These are phyloP conservation scores for Galeopsis tetrahit DNA, from an alignment of 257 asterid genomes.

Conservation along the genomic window DNA sequence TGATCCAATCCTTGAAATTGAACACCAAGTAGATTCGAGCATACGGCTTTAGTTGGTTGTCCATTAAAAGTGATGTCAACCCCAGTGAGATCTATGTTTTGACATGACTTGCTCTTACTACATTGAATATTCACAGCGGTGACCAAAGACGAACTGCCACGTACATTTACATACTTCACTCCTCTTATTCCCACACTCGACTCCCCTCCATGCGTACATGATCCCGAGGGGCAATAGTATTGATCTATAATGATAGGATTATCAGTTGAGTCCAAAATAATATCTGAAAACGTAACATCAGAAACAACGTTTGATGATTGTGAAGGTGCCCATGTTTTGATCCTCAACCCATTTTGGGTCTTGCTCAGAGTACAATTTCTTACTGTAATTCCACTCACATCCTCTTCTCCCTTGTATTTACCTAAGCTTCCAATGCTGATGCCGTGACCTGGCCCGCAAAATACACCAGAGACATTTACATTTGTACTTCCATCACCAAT, in stretches of 20 bases:
- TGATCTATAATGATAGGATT: slow-evolving; percentile 70
- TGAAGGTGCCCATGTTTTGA: too few relatives aligned
- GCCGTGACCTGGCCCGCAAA: too few relatives aligned
- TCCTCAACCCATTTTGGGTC: too few relatives aligned
- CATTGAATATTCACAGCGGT: not conserved
- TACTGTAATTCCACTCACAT: too few relatives aligned
- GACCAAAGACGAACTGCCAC: not conserved
- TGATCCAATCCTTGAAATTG: not conserved
- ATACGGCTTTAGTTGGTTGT: not conserved
- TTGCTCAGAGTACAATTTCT: too few relatives aligned
- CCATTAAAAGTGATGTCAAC: not conserved
- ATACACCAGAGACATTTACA: too few relatives aligned
- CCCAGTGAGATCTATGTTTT: not conserved
- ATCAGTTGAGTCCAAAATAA: slow-evolving; percentile 33
- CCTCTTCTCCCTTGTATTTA: too few relatives aligned
- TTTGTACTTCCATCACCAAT: too few relatives aligned
- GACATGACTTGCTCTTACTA: not conserved
- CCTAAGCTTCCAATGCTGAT: too few relatives aligned
- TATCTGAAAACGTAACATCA: slow-evolving; percentile 12
- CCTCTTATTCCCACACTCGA: too few relatives aligned
- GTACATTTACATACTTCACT: slow-evolving; percentile 14
- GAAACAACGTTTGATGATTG: too few relatives aligned
- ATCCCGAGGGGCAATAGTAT: slow-evolving; percentile 48
- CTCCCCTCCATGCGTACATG: not conserved
- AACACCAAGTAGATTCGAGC: not conserved